Base-by-base conservation (phyloP, 768 basidiomycete genomes). In the Rhodosporidiobolus odoratus region DNA sequence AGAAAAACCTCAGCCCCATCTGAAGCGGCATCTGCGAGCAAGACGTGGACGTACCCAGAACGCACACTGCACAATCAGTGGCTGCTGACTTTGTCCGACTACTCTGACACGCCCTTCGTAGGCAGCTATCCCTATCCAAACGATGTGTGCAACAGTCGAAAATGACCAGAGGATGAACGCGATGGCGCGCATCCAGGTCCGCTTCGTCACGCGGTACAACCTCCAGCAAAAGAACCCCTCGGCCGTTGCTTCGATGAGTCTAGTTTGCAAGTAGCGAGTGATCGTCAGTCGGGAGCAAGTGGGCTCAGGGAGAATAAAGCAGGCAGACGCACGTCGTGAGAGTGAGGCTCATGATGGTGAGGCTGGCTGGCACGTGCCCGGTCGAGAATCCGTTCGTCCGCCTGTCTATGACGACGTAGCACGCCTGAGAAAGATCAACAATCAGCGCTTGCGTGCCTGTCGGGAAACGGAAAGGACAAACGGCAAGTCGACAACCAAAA, bases 221-320 rank as follows among this genome's bases (percentile, higher is more conserved):
- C 69, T 38, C 38, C 35, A 70, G 25, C 38, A 47, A 63, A 70
- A 70, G 35, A 60, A 70, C 13, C 69, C 69, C 41, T 70, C 69
- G 32, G 41, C 19, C 7, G 59, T 47, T 0, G 63, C 69, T 34
- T 62, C 52, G 52, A 54, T 23, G 27, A 41, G 38, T 21, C 38
- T 27, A 10, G 62, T 30, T 63, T 50, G 13, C 27, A 8, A 9
- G 7, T 8, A 53, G 6, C 3, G 13, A 41, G 5, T 16, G 32
- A 30, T n/a, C n/a, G n/a, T n/a, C n/a, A n/a, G n/a, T n/a, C n/a
- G n/a, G n/a, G n/a, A n/a, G n/a, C n/a, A n/a, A n/a, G n/a, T n/a
- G n/a, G n/a, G n/a, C n/a, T n/a, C n/a, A n/a, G n/a, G n/a, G n/a
- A n/a, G n/a, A n/a, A n/a, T n/a, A n/a, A n/a, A n/a, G n/a, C n/a